Evolutionary conservation across 306 rosid species (phyloP).

Genomic region (Ormosia semicastrata): DNA sequence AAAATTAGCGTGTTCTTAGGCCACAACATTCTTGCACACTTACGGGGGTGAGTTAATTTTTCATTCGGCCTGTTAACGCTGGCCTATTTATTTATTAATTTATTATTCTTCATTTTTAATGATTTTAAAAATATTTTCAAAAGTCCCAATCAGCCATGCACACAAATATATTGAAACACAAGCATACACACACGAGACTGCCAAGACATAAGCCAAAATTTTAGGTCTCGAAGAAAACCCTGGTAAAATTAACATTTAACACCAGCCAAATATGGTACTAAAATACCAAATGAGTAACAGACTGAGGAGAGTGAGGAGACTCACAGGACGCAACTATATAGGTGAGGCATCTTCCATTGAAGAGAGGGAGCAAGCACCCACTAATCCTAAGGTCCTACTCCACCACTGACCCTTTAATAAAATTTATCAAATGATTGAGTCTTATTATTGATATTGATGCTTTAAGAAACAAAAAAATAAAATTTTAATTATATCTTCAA

Average conservation of each 20-base stretch:
- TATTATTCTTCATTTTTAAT: neutral
- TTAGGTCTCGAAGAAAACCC: neutral
- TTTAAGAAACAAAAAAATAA: too few species aligned
- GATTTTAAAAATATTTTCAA: neutral
- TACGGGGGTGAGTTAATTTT: too few species aligned
- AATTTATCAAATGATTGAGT: neutral
- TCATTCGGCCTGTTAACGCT: neutral
- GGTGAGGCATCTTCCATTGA: too few species aligned
- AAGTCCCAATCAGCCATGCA: neutral
- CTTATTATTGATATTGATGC: neutral
- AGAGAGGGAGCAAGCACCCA: neutral
- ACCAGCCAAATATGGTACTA: too few species aligned
- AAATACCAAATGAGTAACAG: too few species aligned
- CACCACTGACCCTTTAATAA: neutral
- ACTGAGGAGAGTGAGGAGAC: too few species aligned
- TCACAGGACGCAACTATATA: too few species aligned
- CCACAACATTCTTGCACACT: neutral
- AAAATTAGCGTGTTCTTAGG: neutral
- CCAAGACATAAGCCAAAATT: neutral
- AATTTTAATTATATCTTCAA: too few species aligned
- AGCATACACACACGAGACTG: neutral
- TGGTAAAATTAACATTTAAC: neutral
- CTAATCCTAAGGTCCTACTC: neutral
- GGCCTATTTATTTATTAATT: neutral
- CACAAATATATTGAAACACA: neutral